Evolutionary conservation across 2,329 filamentous ascomycete genomes (phyloP).

Genomic region (Trichoderma asperellum): DNA sequence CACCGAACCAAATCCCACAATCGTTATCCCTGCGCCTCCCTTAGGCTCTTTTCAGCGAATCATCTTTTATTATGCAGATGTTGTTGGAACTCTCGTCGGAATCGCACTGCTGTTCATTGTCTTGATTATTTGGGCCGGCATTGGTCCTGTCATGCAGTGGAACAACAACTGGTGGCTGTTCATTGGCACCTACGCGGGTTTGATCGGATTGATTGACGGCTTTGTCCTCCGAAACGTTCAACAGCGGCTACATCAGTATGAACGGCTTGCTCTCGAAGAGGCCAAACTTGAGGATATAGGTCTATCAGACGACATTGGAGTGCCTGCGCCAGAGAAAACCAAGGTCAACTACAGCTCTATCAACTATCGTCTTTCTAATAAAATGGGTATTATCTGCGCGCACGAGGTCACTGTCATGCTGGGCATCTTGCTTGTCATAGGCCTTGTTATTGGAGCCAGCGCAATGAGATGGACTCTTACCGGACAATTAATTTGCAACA

Average conservation of each 20-base stretch:
- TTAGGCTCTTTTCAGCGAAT: slow-evolving; percentile 42
- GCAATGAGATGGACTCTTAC: slow-evolving; percentile 34
- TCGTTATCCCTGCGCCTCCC: slow-evolving; percentile 40
- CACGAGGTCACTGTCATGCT: slow-evolving; percentile 33
- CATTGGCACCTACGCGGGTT: slow-evolving; percentile 53
- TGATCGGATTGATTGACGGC: slow-evolving; percentile 50
- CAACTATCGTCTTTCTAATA: slow-evolving; percentile 31
- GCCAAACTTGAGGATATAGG: slow-evolving; percentile 28
- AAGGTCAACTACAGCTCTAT: slow-evolving; percentile 18
- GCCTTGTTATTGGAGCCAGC: slow-evolving; percentile 33
- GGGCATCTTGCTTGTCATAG: slow-evolving; percentile 31
- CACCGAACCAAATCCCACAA: slow-evolving; percentile 39
- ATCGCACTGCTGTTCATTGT: slow-evolving; percentile 45
- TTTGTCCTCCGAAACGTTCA: slow-evolving; percentile 52
- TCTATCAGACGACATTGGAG: slow-evolving; percentile 29
- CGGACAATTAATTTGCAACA: slow-evolving; percentile 35
- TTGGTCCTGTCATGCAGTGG: slow-evolving; percentile 47
- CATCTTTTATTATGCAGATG: slow-evolving; percentile 49
- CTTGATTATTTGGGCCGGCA: slow-evolving; percentile 43
- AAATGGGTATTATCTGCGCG: slow-evolving; percentile 33
- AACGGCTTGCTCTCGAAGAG: slow-evolving; percentile 30
- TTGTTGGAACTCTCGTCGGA: slow-evolving; percentile 48
- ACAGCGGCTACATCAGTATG: slow-evolving; percentile 34
- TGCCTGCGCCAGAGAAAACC: slow-evolving; percentile 16
- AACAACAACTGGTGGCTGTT: slow-evolving; percentile 52